phyloP scores from a whole-genome alignment of 2,329 filamentous ascomycete species.

The Stylonectria norvegica region DNA sequence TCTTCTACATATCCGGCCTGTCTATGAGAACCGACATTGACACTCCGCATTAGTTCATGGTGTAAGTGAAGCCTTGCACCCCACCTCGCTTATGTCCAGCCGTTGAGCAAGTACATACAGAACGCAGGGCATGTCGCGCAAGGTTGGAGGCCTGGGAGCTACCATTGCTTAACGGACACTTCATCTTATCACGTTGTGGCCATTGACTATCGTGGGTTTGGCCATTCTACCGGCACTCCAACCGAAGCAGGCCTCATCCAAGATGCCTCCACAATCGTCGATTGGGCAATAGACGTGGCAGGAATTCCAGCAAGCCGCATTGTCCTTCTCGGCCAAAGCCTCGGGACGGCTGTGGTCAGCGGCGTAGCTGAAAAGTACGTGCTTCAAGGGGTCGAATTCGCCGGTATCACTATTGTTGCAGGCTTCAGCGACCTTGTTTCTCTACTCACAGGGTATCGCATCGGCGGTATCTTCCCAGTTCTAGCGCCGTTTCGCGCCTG shows the following conservation, averaged over 20 bases:
- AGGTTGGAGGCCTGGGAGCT: constrained; percentile 69
- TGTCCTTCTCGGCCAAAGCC: constrained; percentile 78
- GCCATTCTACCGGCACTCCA: constrained; percentile 73
- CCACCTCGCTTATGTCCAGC: not conserved
- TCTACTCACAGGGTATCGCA: constrained; percentile 73
- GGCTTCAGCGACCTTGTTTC: constrained; percentile 72
- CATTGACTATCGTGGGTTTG: constrained; percentile 89
- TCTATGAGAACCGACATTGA: constrained; percentile 7
- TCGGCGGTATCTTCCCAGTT: constrained; percentile 74
- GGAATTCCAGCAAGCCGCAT: constrained; percentile 68
- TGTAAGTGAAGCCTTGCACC: constrained; percentile 41
- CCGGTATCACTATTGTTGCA: constrained; percentile 74
- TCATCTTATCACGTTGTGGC: constrained; percentile 78
- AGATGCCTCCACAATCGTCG: constrained; percentile 70
- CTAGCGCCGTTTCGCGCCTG: constrained; percentile 70
- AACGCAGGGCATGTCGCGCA: constrained; percentile 87
- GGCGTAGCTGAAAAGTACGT: constrained; percentile 71
- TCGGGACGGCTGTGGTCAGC: constrained; percentile 80
- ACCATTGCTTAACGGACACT: constrained; percentile 71
- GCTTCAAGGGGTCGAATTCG: constrained; percentile 62
- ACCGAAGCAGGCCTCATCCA: constrained; percentile 77
- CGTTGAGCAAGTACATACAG: constrained; percentile 37
- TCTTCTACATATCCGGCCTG: too few relatives aligned
- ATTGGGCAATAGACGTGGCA: constrained; percentile 66
- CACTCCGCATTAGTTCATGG: constrained; percentile 52